phyloP scores from a whole-genome alignment of 495 filamentous ascomycete species.

The Penicillium parvum region DNA sequence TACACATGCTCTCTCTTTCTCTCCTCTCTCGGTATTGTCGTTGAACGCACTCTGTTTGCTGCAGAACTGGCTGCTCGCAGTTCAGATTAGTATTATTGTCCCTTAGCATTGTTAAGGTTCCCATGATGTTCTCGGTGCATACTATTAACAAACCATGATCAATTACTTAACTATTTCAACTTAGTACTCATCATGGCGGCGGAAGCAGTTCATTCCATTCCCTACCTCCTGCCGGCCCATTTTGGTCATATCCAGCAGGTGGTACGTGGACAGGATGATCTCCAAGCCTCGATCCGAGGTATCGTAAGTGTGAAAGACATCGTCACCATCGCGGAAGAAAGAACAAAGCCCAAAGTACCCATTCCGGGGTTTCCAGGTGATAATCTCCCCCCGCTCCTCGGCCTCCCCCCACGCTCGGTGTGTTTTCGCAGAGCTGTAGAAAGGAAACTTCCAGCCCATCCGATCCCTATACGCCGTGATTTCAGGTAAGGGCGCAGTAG shows the following conservation, averaged over 20 bases:
- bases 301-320: constrained; percentile 41
- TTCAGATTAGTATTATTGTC: no score
- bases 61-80: no score
- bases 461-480: constrained; percentile 32
- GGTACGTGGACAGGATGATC: constrained; percentile 21
- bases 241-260: constrained; percentile 25
- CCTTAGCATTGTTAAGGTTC: no score
- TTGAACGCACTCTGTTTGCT: no score
- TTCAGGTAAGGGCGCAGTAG: constrained; percentile 32
- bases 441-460: constrained; percentile 43
- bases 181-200: constrained; percentile 20
- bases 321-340: constrained; percentile 30
- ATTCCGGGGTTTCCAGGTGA: constrained; percentile 23
- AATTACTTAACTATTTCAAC: no score
- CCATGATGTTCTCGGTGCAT: no score
- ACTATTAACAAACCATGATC: no score
- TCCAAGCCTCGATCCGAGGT: constrained; percentile 37
- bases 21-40: no score
- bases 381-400: constrained; percentile 17
- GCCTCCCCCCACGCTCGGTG: constrained; percentile 15
- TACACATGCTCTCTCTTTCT: no score
- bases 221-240: constrained; percentile 23
- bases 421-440: constrained; percentile 32
- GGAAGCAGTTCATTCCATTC: constrained; percentile 20
- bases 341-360: constrained; percentile 37